Conservation (phyloP, 139 green algal genomes). For the Tetradesmus obliquus region DNA sequence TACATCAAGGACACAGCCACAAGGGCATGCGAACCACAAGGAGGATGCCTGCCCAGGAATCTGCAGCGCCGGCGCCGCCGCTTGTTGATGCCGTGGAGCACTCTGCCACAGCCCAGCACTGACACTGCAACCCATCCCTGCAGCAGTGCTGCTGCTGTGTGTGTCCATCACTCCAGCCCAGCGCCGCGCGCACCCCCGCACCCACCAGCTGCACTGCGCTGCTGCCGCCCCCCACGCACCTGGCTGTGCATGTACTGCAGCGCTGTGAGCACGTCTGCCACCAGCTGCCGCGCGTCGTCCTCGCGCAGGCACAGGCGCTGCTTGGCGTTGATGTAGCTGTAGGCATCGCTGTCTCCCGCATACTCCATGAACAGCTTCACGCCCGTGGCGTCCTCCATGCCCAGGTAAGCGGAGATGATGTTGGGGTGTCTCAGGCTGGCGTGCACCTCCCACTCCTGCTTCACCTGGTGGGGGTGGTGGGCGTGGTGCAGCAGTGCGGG, state of each 20-base stretch:
- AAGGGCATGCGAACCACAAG: no score
- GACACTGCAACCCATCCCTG: no score
- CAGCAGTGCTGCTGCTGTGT: not conserved
- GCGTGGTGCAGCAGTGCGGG: not conserved
- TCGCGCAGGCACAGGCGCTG: slow-evolving; percentile 47
- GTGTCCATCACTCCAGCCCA: not conserved
- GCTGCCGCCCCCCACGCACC: not conserved
- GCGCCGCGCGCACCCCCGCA: not conserved
- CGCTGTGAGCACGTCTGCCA: slow-evolving; percentile 44
- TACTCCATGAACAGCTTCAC: slow-evolving; percentile 50
- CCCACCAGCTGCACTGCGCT: not conserved
- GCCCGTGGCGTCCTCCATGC: slow-evolving; percentile 27
- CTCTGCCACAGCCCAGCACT: no score
- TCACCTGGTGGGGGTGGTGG: slow-evolving; percentile 19
- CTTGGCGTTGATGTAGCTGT: slow-evolving; percentile 49
- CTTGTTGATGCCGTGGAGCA: no score
- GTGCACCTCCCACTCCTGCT: slow-evolving; percentile 50
- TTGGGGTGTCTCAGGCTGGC: slow-evolving; percentile 39
- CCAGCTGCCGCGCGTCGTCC: slow-evolving; percentile 44
- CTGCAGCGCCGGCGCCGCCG: not conserved
- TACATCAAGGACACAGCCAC: no score
- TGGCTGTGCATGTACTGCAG: slow-evolving; percentile 44
- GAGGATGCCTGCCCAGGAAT: not conserved
- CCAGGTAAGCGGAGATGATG: slow-evolving; percentile 48
- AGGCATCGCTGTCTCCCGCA: slow-evolving; percentile 46